Conservation (phyloP, 2,329 filamentous ascomycete genomes). For the Calonectria pseudoreteaudii region DNA sequence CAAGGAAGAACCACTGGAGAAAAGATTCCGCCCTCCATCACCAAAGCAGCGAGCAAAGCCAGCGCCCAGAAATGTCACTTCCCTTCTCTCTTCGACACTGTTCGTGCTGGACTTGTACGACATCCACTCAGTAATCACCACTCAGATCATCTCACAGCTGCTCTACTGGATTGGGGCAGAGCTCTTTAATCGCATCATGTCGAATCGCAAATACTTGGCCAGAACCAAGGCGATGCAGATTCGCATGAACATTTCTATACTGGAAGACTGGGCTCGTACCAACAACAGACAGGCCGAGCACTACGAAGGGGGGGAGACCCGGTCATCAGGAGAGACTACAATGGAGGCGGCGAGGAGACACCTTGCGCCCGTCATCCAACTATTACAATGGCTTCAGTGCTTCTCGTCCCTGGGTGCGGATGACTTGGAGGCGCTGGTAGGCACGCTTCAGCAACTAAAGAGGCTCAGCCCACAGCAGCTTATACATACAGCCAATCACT, state of each 20-base stretch:
- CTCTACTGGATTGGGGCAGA: constrained; percentile 97
- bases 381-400: constrained; percentile 97
- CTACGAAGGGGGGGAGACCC: constrained; percentile 92
- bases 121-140: constrained; percentile 94
- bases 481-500: constrained; percentile 91
- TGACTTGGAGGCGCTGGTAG: constrained; percentile 88
- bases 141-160: constrained; percentile 91
- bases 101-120: constrained; percentile 99
- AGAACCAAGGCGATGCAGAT: constrained; percentile 99
- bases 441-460: constrained; percentile 89
- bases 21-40: constrained; percentile 90
- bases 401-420: constrained; percentile 91
- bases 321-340: constrained; percentile 85
- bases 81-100: constrained; percentile 91
- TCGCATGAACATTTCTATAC: constrained; percentile 94
- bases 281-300: constrained; percentile 97
- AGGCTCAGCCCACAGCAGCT: constrained; percentile 88
- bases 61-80: constrained; percentile 94
- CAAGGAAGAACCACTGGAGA: constrained; percentile 90
- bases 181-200: constrained; percentile 98
- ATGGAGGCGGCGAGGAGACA: constrained; percentile 87
- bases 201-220: constrained; percentile 91
- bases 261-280: constrained; percentile 94
- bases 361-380: constrained; percentile 89
- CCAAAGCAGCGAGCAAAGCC: constrained; percentile 93